Evolutionary conservation across 2,329 filamentous ascomycete species (phyloP).

Genomic region (Microsporum audouinii): DNA sequence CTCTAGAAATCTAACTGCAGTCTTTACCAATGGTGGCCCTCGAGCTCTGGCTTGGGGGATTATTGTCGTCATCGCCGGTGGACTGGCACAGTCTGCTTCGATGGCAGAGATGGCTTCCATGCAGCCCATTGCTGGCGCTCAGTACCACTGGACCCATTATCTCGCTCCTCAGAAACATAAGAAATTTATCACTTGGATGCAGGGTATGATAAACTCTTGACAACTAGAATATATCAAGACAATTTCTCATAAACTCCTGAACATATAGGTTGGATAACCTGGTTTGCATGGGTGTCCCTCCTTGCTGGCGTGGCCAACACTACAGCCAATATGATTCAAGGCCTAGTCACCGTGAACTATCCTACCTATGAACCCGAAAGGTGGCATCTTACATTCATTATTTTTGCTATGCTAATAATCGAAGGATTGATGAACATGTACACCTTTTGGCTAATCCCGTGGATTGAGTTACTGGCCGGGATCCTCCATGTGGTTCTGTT

Average conservation of each 20-base stretch:
- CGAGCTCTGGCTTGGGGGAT: constrained; percentile 24
- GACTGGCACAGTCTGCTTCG: constrained; percentile 24
- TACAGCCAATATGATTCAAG: constrained; percentile 27
- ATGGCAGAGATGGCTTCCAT: constrained; percentile 34
- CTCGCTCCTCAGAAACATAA: constrained; percentile 22
- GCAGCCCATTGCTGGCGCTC: constrained; percentile 32
- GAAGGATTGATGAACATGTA: constrained; percentile 24
- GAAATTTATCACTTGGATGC: constrained; percentile 26
- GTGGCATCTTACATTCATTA: constrained; percentile 33
- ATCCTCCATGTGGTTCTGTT: constrained; percentile 27
- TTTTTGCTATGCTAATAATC: constrained; percentile 27
- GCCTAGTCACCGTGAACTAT: constrained; percentile 23
- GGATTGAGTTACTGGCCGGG: constrained; percentile 29
- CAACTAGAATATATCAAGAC: not conserved
- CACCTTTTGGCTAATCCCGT: constrained; percentile 30
- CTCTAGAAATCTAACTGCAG: constrained; percentile 24
- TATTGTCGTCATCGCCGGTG: constrained; percentile 22
- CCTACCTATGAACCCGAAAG: constrained; percentile 24
- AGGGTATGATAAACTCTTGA: constrained; percentile 13
- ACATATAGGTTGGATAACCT: constrained; percentile 31
- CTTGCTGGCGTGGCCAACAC: constrained; percentile 27
- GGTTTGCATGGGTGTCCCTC: constrained; percentile 32
- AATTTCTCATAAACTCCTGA: constrained; percentile 14
- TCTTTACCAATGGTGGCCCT: constrained; percentile 27
- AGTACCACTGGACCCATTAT: constrained; percentile 34